Evolutionary conservation across 2,329 filamentous ascomycete genomes (phyloP), one percentile per base, ranked within the genome.

Genomic region (Cyphellophora europaea): DNA sequence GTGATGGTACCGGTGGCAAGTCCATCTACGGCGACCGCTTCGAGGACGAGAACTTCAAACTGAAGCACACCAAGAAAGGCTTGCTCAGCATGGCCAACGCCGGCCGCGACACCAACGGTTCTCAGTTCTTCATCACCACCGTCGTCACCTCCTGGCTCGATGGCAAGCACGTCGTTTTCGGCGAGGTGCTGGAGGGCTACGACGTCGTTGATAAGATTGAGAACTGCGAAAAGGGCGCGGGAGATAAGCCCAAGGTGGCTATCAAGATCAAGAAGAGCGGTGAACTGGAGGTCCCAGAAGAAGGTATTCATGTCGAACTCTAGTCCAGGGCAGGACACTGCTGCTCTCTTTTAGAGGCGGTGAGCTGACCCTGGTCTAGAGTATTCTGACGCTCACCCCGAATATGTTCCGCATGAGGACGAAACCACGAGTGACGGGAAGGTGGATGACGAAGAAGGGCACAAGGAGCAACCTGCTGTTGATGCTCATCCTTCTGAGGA

Each of bases 21-120:
- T 77, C 72, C 40, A 79, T 80, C 58, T 80, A 79, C 53, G 75
- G 76, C 45, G 60, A 65, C 42, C 79, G 78, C 61, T 80, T 81
- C 57, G 60, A 66, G 33, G 77, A 81, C 48, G 77, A 81, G 69
- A 81, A 80, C 69, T 79, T 81, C 65, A 79, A 79, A 66, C 63
- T 79, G 53, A 77, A 76, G 62, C 75, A 79, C 63, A 76, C 63
- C 58, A 74, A 74, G 59, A 73, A 71, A 54, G 74, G 74, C 40
- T 63, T 75, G 37, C 59, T 81, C 44, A 77, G 72, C 63, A 80
- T 76, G 76, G 76, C 72, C 49, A 79, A 78, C 59, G 64, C 71
- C 36, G 74, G 74, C 53, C 42, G 41, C 32, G 33, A 49, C 36
- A 48, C 46, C 32, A 49, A 48, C 19, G 75, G 74, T 45, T 75